Base-by-base conservation (phyloP, 768 basidiomycete genomes). In the Mycena crocata region DNA sequence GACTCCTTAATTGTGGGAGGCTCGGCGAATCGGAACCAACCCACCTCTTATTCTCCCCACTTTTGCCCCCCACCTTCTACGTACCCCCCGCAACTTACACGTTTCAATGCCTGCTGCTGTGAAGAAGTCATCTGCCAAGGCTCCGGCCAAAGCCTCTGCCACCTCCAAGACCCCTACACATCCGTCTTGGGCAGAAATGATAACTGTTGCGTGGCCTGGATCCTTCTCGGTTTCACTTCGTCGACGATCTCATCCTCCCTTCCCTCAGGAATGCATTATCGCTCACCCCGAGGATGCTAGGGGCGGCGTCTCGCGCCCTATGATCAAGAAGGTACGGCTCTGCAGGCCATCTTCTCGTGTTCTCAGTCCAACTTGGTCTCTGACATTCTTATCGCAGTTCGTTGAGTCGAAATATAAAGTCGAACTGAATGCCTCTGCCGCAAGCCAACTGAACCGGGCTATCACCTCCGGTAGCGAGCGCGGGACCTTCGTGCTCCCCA, bases 321-420 rank as follows among this genome's bases (percentile, higher is more conserved):
- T 82, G 31, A 92, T 96, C 83, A 97, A 97, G 89, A 94, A 81
- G 84, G 90, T 87, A 49, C 42, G 77, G 64, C 64, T 57, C 58
- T 56, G 39, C 63, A 62, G 61, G 61, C 51, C n/a, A 35, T 59
- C 54, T 54, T 61, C 54, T 62, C 57, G 24, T 57, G 63, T 52
- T 46, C 62, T 57, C 59, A 50, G 57, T 61, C 40, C 56, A 12
- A 19, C 54, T 31, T 21, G 2, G 26, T 21, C 28, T 31, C 51
- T 54, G 49, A 66, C 64, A 64, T 67, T 61, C 65, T 67, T 67
- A 61, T 60, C 54, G 24, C 64, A 95, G 94, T 86, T 95, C 78
- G 89, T 96, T 62, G 93, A 94, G 81, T 84, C 87, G 70, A 92
- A 87, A 74, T 97, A 95, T 83, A 89, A 89, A 75, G 83, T 97